phyloP scores from a whole-genome alignment of 768 basidiomycete species.

The Boletus fagicola region DNA sequence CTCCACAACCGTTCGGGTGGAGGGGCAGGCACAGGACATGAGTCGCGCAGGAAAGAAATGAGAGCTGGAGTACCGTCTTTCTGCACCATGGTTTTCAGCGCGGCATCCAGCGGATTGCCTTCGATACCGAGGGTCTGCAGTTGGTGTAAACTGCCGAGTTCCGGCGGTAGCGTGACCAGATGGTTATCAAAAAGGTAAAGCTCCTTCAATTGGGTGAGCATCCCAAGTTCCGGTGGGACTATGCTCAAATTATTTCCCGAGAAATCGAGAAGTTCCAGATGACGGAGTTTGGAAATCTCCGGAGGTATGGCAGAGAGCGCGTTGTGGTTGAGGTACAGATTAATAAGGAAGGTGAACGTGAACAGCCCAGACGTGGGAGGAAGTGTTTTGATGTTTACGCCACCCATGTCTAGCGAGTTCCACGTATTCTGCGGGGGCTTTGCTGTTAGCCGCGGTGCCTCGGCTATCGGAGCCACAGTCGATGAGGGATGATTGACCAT shows the following conservation, averaged over 20 bases:
- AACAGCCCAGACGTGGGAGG: constrained; percentile 74
- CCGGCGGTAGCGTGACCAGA: constrained; percentile 77
- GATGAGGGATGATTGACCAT: constrained; percentile 67
- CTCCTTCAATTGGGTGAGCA: constrained; percentile 87
- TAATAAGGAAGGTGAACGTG: constrained; percentile 88
- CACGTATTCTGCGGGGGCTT: constrained; percentile 77
- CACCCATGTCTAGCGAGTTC: constrained; percentile 95
- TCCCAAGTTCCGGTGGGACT: constrained; percentile 85
- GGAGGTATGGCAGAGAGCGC: constrained; percentile 73
- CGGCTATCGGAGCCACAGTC: constrained; percentile 69
- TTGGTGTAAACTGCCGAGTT: constrained; percentile 89
- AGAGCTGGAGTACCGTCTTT: constrained; percentile 93
- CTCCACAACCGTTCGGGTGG: constrained; percentile 85
- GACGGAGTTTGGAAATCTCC: constrained; percentile 77
- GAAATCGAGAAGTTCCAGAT: constrained; percentile 87
- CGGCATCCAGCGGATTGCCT: constrained; percentile 88
- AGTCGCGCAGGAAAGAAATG: constrained; percentile 89
- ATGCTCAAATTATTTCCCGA: constrained; percentile 80
- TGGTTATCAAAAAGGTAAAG: constrained; percentile 95
- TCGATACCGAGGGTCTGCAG: constrained; percentile 92
- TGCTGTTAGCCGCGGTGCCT: constrained; percentile 62
- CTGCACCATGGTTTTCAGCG: constrained; percentile 77
- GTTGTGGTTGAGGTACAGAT: constrained; percentile 97
- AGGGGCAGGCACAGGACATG: constrained; percentile 74
- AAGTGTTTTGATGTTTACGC: constrained; percentile 88